These are phyloP conservation scores for Rhodamnia argentea DNA, from an alignment of 345 rosid genomes.

Conservation along the genomic window DNA sequence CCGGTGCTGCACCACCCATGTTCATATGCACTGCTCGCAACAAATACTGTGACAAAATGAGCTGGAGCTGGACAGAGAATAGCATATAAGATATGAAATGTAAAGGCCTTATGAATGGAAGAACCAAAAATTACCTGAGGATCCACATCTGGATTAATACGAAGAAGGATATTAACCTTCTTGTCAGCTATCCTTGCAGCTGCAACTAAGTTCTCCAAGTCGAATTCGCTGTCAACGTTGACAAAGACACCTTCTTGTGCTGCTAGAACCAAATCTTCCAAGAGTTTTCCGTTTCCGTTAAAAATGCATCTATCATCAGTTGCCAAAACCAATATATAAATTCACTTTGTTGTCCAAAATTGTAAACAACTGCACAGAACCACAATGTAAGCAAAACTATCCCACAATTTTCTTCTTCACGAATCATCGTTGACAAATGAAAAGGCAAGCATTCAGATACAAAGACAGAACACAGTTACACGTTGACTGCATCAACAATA, in stretches of 20 bases:
- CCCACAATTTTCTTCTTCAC: neutral
- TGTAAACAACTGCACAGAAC: neutral
- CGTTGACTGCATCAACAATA: too few relatives aligned
- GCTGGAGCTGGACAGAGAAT: neutral
- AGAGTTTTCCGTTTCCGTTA: constrained; percentile 85
- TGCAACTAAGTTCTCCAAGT: constrained; percentile 74
- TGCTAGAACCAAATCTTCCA: constrained; percentile 92
- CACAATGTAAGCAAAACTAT: neutral
- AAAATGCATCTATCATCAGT: constrained; percentile 66
- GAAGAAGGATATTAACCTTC: constrained; percentile 84
- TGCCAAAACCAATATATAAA: neutral
- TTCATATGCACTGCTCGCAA: neutral
- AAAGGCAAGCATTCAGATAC: neutral
- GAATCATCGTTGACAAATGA: neutral
- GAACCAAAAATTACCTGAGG: constrained; percentile 59
- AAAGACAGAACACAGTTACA: neutral
- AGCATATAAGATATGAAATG: neutral
- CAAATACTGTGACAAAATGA: neutral
- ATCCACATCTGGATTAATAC: constrained; percentile 97
- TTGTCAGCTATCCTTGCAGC: constrained; percentile 83
- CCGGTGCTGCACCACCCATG: neutral
- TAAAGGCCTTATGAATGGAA: neutral
- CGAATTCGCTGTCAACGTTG: constrained; percentile 94
- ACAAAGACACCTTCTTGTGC: constrained; percentile 93
- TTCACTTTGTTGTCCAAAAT: neutral